Base-by-base conservation (phyloP, 1,284 basidiomycete genomes). In the Rugosomyces carneus region DNA sequence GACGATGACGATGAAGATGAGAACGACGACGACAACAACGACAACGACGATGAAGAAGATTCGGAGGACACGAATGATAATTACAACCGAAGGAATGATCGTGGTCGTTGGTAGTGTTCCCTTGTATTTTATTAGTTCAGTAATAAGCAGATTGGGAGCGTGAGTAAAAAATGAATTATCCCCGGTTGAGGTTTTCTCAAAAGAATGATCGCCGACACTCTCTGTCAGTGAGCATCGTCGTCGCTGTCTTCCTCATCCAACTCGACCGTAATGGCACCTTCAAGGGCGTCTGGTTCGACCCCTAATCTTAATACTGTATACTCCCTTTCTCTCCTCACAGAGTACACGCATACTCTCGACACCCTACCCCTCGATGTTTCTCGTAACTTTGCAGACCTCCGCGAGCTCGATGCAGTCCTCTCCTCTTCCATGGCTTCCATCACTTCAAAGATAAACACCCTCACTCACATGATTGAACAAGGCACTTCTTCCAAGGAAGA, bases 391-490 rank as follows among this genome's bases (percentile, higher is more conserved):
- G 90, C 87, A 19, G 95, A 99, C 73, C 80, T 99, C 41, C 89
- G 93, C 56, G 95, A 99, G 70, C 86, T 99, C 61, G 96, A 98
- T 65, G 95, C 96, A 41, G 96, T 99, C 37, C 78, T 99, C 40
- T 93, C 90, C 44, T 82, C 89, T 24, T 90, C 89, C 44, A 85
- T 93, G 64, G 64, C 81, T 54, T 74, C 78, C 58, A 85, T 95
- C 59, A 91, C 85, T 50, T 58, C 72, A 42, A 91, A 92, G 68
- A 83, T 95, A 56, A 76, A 79, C 48, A 64, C 66, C 36, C 82
- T 96, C 55, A 86, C 84, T 27, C 64, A 71, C 51, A 81, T 89
- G 75, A 81, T 95, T 60, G 83, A 92, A 60, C 74, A 84, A 56
- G 76, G 81, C 44, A 61, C 67, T 1, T 72, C 75, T 34, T 71